A percentile compares a stretch with the other conserved stretches of the same genome.
Conservation (phyloP, 1,139 yeast genomes). For the Saccharomyces hybrid region DNA sequence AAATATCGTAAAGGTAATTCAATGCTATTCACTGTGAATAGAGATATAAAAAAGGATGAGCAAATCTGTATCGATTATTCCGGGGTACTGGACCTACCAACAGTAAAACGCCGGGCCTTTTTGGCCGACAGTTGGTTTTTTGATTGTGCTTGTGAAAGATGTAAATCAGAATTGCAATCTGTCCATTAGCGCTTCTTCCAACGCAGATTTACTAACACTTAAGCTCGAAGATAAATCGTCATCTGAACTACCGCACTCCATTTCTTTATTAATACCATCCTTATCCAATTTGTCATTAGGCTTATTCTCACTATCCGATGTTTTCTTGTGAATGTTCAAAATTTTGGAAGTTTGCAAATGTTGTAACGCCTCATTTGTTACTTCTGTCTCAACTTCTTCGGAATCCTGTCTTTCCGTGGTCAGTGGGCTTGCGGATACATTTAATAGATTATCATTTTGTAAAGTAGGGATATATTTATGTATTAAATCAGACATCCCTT, state of each 20-base stretch:
- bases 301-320: constrained; percentile 6
- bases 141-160: constrained; percentile 47
- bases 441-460: background rate
- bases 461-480: constrained; percentile 1
- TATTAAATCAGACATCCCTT: constrained; percentile 1
- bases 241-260: constrained; percentile 10
- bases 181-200: constrained; percentile 40
- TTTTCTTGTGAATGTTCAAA: constrained; percentile 11
- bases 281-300: constrained; percentile 3
- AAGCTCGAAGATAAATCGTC: constrained; percentile 26
- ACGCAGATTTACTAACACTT: constrained; percentile 40
- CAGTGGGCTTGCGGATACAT: background rate
- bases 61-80: constrained; percentile 62
- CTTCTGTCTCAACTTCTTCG: constrained; percentile 6
- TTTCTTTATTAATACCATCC: constrained; percentile 1
- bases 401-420: background rate
- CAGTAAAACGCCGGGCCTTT: constrained; percentile 38
- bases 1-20: constrained; percentile 33
- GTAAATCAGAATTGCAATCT: constrained; percentile 31
- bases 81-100: constrained; percentile 40
- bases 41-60: constrained; percentile 36
- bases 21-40: constrained; percentile 34
- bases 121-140: constrained; percentile 56
- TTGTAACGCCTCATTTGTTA: constrained; percentile 14
- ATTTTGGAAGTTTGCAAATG: constrained; percentile 25